Conservation (phyloP, 2,329 filamentous ascomycete species). For the Pseudogymnoascus pannorum region DNA sequence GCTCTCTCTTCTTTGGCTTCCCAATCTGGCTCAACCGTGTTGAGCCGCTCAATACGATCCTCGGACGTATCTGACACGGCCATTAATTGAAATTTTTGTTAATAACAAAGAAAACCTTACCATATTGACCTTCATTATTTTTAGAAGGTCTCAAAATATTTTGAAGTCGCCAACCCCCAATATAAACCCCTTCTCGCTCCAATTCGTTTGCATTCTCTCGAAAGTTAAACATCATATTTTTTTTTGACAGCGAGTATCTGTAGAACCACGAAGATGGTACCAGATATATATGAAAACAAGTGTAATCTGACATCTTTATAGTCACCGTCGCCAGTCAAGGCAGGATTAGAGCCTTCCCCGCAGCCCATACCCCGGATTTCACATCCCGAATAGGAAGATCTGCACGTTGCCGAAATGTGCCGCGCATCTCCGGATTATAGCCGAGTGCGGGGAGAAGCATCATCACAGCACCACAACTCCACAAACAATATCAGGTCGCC, state of each 20-base stretch:
- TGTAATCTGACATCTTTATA: background rate
- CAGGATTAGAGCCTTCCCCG: background rate
- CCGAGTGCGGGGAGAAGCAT: constrained; percentile 9
- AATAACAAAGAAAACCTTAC: background rate
- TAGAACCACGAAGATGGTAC: background rate
- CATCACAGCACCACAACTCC: constrained; percentile 1
- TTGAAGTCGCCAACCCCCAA: constrained; percentile 5
- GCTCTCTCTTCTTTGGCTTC: constrained; percentile 15
- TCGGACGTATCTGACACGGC: background rate
- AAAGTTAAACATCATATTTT: background rate
- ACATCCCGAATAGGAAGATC: background rate
- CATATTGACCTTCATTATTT: background rate
- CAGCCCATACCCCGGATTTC: background rate
- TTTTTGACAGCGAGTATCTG: background rate
- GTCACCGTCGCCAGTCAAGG: background rate
- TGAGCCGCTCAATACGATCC: constrained; percentile 5
- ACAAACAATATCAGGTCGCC: background rate
- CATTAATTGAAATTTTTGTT: background rate
- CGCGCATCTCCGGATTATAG: constrained; percentile 9
- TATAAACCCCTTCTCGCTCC: constrained; percentile 9
- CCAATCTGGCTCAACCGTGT: constrained; percentile 14
- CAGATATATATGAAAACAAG: background rate
- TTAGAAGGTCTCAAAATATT: constrained; percentile 1
- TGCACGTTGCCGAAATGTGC: background rate
- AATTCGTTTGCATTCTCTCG: background rate